These are phyloP conservation scores for Amanita inopinata DNA, from an alignment of 768 basidiomycete genomes.

Conservation along the genomic window DNA sequence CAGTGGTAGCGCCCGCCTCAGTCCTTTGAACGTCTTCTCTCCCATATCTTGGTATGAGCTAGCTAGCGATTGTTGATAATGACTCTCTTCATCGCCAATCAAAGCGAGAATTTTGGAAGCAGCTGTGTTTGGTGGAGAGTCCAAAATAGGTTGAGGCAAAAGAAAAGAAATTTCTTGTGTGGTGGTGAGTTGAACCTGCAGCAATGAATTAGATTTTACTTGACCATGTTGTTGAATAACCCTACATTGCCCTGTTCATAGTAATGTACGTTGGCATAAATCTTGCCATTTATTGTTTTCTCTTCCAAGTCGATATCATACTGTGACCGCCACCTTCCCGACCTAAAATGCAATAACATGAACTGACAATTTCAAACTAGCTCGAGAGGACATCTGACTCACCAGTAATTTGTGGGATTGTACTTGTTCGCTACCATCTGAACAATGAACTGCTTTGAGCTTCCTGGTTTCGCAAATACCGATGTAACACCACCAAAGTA, in stretches of 20 bases:
- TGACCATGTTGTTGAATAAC: background rate
- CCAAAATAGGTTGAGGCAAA: conserved; percentile 48
- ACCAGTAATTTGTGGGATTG: conserved; percentile 92
- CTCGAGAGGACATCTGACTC: too few relatives aligned
- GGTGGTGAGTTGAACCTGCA: conserved; percentile 83
- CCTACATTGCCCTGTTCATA: conserved; percentile 94
- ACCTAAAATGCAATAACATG: conserved; percentile 64
- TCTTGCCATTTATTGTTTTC: conserved; percentile 56
- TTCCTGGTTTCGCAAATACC: conserved; percentile 49
- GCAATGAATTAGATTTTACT: background rate
- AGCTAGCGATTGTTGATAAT: conserved; percentile 71
- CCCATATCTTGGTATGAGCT: conserved; percentile 83
- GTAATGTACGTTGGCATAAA: conserved; percentile 86
- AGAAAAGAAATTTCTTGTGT: conserved; percentile 57
- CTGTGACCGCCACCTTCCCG: conserved; percentile 89
- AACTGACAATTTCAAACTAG: too few relatives aligned
- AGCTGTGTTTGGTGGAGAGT: conserved; percentile 38
- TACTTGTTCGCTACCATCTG: conserved; percentile 96
- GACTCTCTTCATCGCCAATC: conserved; percentile 70
- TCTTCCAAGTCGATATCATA: conserved; percentile 66
- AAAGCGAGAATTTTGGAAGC: conserved; percentile 72
- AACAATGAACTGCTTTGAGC: conserved; percentile 44
- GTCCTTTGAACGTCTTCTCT: conserved; percentile 87
- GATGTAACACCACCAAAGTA: conserved; percentile 72
- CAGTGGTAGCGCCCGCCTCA: conserved; percentile 84